phyloP scores from a whole-genome alignment of 306 rosid genomes.

The Fragaria vesca region DNA sequence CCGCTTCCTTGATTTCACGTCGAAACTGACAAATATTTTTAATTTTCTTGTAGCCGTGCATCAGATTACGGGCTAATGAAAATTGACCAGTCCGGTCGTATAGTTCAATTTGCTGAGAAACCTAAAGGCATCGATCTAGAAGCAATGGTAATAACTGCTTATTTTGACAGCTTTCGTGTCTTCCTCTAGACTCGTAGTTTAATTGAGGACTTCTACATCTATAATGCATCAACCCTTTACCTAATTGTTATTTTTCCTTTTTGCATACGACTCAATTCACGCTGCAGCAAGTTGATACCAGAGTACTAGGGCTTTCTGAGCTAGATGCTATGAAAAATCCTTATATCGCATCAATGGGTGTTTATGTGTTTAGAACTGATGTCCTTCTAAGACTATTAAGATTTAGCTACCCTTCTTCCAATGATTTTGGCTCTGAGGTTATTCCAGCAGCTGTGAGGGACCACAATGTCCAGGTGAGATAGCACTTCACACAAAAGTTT shows the following conservation, averaged over 20 bases:
- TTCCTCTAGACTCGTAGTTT: not conserved
- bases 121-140: constrained; percentile 85
- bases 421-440: constrained; percentile 96
- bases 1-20: not conserved
- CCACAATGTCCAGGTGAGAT: constrained; percentile 85
- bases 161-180: not conserved
- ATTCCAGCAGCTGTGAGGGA: constrained; percentile 85
- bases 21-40: not conserved
- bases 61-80: constrained; percentile 93
- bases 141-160: constrained; percentile 64
- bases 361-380: constrained; percentile 82
- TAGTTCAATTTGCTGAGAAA: constrained; percentile 83
- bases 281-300: constrained; percentile 88
- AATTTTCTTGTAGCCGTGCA: constrained; percentile 62
- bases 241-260: constrained; percentile 1
- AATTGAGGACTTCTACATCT: constrained; percentile 1
- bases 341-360: constrained; percentile 98
- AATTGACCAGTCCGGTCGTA: constrained; percentile 63
- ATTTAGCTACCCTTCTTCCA: constrained; percentile 61
- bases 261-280: not conserved
- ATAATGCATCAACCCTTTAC: constrained; percentile 6
- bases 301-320: constrained; percentile 72
- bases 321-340: constrained; percentile 60
- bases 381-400: constrained; percentile 66
- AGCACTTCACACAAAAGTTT: not conserved